Evolutionary conservation across 306 rosid species (phyloP), one percentile per base, ranked within the genome.

Genomic region (Acacia acuminata): DNA sequence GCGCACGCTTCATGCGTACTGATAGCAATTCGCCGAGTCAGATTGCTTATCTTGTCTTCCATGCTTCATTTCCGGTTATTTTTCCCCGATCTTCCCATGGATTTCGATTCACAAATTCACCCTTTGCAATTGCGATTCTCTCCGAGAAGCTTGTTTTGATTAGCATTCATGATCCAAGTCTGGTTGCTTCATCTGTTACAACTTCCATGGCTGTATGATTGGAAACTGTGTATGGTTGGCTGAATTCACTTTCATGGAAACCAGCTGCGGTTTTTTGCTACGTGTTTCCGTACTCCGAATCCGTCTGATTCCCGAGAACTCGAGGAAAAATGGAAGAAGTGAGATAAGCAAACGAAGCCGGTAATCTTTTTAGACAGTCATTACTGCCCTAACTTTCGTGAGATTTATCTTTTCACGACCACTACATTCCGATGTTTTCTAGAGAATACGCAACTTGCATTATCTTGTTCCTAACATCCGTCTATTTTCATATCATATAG

Each of bases 221-320:
- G 75, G 73, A 22, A 51, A 58, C 65, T 65, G 78, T 14, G 38
- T 30, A 38, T 72, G 24, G 47, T 53, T 50, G 47, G 47, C 61
- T 50, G 47, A 25, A 58, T 81, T 77, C 71, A 25, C 27, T 32
- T 67, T 71, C 73, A 60, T 24, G 81, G 51, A 77, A 73, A 73
- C 43, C 71, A 47, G 24, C 75, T 63, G 25, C n/a, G 7, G 66
- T 15, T 73, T 38, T 38, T 2, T 40, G 65, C 27, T 61, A 16
- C 15, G 38, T 61, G 50, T 32, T 75, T 79, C n/a, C 72, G 22
- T 55, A 63, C 30, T 19, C 22, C n/a, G 13, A 36, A 58, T 73
- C 74, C 82, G 90, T 86, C 77, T 81, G 83, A 27, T 82, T 58
- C 75, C 82, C 10, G 77, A 78, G 81, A 82, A 85, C 68, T 83